These are phyloP conservation scores for Colletotrichum scovillei DNA, from an alignment of 2,329 filamentous ascomycete genomes.

Conservation along the genomic window DNA sequence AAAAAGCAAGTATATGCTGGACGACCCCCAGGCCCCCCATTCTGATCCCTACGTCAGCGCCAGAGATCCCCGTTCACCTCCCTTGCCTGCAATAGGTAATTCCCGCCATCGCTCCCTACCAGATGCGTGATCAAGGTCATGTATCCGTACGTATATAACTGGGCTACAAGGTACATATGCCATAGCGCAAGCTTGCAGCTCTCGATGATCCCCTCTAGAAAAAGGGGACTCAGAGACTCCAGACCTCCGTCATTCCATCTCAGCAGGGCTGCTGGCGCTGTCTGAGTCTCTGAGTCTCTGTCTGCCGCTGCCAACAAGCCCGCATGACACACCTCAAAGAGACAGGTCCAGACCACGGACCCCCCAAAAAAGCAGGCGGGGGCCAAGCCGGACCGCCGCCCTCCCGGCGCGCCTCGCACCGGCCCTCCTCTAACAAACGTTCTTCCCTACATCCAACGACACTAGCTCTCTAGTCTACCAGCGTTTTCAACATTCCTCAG, in stretches of 20 bases:
- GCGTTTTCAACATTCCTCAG: neutral
- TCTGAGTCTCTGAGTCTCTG: neutral
- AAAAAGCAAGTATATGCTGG: neutral
- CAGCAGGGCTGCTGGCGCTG: neutral
- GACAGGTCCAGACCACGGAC: neutral
- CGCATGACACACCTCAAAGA: neutral
- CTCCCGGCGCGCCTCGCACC: slow-evolving; percentile 16
- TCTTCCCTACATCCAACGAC: neutral
- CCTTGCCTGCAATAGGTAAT: neutral
- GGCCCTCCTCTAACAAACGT: neutral
- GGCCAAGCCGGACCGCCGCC: slow-evolving; percentile 27
- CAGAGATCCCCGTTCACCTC: neutral
- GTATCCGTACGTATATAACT: neutral
- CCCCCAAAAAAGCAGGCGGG: neutral
- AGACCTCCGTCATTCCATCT: neutral
- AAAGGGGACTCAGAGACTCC: neutral
- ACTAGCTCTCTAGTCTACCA: neutral
- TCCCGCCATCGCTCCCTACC: neutral
- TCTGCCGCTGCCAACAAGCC: neutral
- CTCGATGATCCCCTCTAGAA: neutral
- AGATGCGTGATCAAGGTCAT: neutral
- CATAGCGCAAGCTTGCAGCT: neutral
- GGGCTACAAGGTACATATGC: too few species aligned
- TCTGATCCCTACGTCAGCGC: neutral
- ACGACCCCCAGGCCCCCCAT: neutral